These are phyloP conservation scores for Aureobasidium sp. DNA, from an alignment of 2,329 filamentous ascomycete genomes.

Conservation along the genomic window DNA sequence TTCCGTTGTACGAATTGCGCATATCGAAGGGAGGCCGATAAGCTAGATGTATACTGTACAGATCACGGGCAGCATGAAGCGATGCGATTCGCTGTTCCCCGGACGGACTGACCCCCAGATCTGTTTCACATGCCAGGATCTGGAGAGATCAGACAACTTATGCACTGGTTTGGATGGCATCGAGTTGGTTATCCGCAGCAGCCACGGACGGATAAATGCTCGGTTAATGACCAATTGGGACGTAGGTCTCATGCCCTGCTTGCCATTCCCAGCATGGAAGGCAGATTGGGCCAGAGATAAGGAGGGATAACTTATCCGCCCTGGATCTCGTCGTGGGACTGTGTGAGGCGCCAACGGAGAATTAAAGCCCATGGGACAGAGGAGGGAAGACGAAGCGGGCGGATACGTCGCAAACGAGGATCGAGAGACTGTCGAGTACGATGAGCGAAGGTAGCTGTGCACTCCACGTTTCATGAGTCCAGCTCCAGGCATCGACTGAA, in stretches of 20 bases:
- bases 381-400: neutral
- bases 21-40: neutral
- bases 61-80: neutral
- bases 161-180: neutral
- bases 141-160: conserved; percentile 9
- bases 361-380: neutral
- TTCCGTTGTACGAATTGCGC: neutral
- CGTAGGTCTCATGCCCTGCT: neutral
- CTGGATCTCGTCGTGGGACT: neutral
- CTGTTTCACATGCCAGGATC: conserved; percentile 13
- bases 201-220: conserved; percentile 9
- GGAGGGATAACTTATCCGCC: conserved; percentile 4
- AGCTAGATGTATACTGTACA: neutral
- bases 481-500: neutral
- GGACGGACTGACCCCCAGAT: conserved; percentile 3
- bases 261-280: neutral
- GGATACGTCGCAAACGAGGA: neutral
- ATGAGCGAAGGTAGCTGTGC: too few relatives aligned
- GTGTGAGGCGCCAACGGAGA: neutral
- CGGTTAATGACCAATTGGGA: conserved; percentile 11
- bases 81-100: conserved; percentile 4
- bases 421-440: too few relatives aligned
- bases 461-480: neutral
- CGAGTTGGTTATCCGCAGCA: neutral
- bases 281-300: conserved; percentile 12